A percentile compares a stretch with the other conserved stretches of the same genome.
These are phyloP conservation scores for Pseudopyrenochaeta lycopersici DNA, from an alignment of 2,329 filamentous ascomycete genomes.

Conservation along the genomic window DNA sequence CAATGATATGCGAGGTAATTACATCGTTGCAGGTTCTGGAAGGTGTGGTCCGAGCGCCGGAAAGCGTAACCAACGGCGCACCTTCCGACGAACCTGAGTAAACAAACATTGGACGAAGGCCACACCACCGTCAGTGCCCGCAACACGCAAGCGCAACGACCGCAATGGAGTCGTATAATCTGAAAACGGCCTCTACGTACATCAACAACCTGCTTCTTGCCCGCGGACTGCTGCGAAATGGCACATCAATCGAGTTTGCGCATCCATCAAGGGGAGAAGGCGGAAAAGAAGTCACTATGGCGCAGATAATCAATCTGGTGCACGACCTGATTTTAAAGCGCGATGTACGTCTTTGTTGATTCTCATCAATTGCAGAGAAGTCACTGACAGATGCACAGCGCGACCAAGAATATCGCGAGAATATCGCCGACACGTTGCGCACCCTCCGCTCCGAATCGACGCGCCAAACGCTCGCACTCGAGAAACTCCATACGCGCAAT, in stretches of 20 bases:
- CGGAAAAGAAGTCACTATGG: slow-evolving; percentile 75
- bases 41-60: slow-evolving; percentile 5
- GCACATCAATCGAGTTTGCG: slow-evolving; percentile 83
- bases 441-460: slow-evolving; percentile 77
- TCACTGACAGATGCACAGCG: slow-evolving; percentile 63
- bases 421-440: slow-evolving; percentile 79
- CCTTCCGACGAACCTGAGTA: slow-evolving; percentile 13
- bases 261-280: slow-evolving; percentile 71
- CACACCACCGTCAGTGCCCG: slow-evolving; percentile 11
- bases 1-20: neutral
- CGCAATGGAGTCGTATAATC: slow-evolving; percentile 58
- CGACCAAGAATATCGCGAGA: slow-evolving; percentile 88
- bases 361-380: neutral
- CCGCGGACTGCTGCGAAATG: slow-evolving; percentile 68
- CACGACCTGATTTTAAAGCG: slow-evolving; percentile 91
- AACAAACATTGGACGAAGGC: slow-evolving; percentile 22
- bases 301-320: slow-evolving; percentile 87
- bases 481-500: slow-evolving; percentile 63
- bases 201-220: slow-evolving; percentile 73
- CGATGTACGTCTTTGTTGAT: slow-evolving; percentile 69
- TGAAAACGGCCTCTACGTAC: slow-evolving; percentile 69
- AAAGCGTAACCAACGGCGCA: slow-evolving; percentile 3
- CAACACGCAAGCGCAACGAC: slow-evolving; percentile 36
- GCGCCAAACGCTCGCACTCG: slow-evolving; percentile 75
- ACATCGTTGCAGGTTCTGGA: neutral